A percentile compares a stretch with the other conserved stretches of the same genome.
These are phyloP conservation scores for Basidiobolus meristosporus DNA, from an alignment of 371 early-diverging fungal species.

Conservation along the genomic window DNA sequence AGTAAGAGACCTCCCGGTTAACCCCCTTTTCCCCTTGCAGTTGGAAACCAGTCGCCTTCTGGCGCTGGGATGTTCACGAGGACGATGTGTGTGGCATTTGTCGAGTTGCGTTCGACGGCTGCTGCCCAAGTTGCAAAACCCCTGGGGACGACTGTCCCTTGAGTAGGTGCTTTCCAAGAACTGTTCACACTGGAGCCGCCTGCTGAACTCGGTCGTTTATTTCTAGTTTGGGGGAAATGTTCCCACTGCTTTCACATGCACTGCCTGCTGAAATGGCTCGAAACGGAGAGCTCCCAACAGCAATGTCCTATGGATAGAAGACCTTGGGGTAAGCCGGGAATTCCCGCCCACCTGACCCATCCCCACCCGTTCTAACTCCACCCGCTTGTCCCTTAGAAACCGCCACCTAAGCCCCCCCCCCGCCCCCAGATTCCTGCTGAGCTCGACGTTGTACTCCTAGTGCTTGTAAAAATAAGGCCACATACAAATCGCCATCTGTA, in stretches of 20 bases:
- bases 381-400: too few relatives aligned
- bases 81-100: conserved; percentile 84
- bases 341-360: too few relatives aligned
- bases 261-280: conserved; percentile 66
- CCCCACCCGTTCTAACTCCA: too few relatives aligned
- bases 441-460: too few relatives aligned
- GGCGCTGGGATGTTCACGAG: conserved; percentile 52
- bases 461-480: too few relatives aligned
- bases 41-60: conserved; percentile 41
- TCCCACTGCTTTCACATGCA: conserved; percentile 80
- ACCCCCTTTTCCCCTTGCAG: conserved; percentile 2
- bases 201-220: neutral
- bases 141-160: conserved; percentile 82
- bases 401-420: too few relatives aligned
- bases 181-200: neutral
- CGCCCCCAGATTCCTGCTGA: too few relatives aligned
- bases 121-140: conserved; percentile 60
- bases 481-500: too few relatives aligned
- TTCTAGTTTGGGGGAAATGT: conserved; percentile 66
- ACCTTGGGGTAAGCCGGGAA: conserved; percentile 31
- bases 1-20: too few relatives aligned
- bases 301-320: conserved; percentile 73
- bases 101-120: conserved; percentile 48
- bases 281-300: conserved; percentile 34
- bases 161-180: conserved; percentile 11